phyloP scores from a whole-genome alignment of 371 early-diverging fungal genomes.

The Mortierella sp. region DNA sequence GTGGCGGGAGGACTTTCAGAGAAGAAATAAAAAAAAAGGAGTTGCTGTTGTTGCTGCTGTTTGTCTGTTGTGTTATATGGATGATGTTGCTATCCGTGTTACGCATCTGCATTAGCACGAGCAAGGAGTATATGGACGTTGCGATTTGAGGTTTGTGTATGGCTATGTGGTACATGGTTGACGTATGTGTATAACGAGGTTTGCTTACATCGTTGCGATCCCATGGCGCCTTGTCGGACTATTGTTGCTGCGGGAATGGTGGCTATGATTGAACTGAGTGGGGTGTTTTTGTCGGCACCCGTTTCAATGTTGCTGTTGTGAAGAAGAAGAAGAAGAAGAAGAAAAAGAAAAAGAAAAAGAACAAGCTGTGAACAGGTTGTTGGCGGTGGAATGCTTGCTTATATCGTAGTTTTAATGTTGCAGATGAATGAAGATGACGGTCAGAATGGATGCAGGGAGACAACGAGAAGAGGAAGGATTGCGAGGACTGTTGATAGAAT shows the following conservation, averaged over 20 bases:
- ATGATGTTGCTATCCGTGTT: no score
- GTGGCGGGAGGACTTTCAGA: not conserved
- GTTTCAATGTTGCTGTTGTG: no score
- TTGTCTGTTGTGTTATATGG: not conserved
- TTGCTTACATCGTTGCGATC: constrained; percentile 6
- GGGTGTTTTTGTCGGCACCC: not conserved
- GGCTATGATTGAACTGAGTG: not conserved
- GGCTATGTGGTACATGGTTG: not conserved
- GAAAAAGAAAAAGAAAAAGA: no score
- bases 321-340: no score
- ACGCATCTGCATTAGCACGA: constrained; percentile 3
- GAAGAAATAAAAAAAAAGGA: not conserved
- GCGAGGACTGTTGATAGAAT: not conserved
- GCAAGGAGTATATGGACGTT: not conserved
- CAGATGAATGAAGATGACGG: not conserved
- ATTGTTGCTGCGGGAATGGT: constrained; percentile 6
- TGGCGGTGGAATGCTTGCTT: not conserved
- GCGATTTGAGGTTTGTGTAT: no score
- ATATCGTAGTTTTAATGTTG: not conserved
- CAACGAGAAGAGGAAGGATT: not conserved
- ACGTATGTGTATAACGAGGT: not conserved
- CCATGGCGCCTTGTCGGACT: not conserved
- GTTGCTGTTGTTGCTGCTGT: not conserved
- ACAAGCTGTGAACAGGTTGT: not conserved
- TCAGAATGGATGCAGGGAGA: not conserved